Conservation (phyloP, 2,329 filamentous ascomycete genomes). For the Phyllosticta capitalensis region DNA sequence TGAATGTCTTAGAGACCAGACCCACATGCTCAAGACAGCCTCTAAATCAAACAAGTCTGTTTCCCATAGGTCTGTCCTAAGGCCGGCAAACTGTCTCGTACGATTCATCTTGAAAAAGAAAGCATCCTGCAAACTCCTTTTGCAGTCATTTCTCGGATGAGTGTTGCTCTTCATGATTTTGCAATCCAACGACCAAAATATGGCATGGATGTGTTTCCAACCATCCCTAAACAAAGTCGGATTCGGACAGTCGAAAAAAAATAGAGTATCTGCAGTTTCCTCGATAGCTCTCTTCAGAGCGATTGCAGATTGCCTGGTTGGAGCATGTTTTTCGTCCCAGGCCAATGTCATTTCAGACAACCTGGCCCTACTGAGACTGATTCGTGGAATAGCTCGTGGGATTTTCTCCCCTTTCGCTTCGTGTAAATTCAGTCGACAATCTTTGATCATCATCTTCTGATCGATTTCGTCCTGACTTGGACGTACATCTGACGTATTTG, state of each 20-base stretch:
- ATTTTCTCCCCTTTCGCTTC: background rate
- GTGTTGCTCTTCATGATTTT: background rate
- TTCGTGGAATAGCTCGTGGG: background rate
- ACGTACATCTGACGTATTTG: background rate
- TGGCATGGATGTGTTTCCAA: background rate
- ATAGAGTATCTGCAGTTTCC: background rate
- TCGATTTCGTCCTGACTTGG: background rate
- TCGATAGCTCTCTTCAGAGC: background rate
- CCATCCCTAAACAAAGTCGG: background rate
- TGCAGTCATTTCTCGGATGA: background rate
- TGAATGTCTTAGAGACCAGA: too few species aligned
- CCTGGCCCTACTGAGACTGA: background rate
- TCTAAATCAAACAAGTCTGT: background rate
- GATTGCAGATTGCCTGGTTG: background rate
- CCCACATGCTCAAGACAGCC: background rate
- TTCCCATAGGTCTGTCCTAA: background rate
- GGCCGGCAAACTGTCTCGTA: background rate
- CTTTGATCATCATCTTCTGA: background rate
- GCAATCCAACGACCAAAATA: background rate
- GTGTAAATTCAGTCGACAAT: background rate
- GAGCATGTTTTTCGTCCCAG: background rate
- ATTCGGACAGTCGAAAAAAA: background rate
- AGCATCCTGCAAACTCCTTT: background rate
- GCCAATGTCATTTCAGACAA: background rate
- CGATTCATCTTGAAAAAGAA: background rate